Evolutionary conservation across 2,329 filamentous ascomycete species (phyloP), one percentile per base, ranked within the genome.

Genomic region (Diaporthe vaccinii): DNA sequence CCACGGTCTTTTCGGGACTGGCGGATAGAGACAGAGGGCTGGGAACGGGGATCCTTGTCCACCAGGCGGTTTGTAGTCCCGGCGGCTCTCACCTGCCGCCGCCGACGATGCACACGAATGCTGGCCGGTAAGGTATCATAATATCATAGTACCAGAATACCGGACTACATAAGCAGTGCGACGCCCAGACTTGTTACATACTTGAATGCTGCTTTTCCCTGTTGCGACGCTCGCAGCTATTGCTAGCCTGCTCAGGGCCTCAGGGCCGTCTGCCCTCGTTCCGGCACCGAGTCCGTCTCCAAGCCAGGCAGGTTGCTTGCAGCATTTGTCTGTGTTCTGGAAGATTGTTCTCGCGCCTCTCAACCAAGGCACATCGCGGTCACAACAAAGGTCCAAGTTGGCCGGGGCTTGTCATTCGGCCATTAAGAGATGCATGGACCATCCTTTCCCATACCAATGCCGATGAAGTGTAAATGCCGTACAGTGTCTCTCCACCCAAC

Each of bases 1-100:
- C 72, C 51, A 61, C 68, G 68, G 73, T 57, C 72, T 31, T 55
- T 75, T 72, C 75, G 73, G 75, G 73, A 76, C 39, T 61, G 73
- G 46, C 65, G 71, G 71, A 49, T 41, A 44, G 49, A 17, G 25
- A 44, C 57, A 76, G 28, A 73, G 74, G 55, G 74, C 72, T 71
- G 72, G 72, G 67, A 69, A 51, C 57, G 65, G 58, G 51, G 36
- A 69, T 51, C 75, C 75, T 74, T 73, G 75, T 44, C 53, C 31
- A 62, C 41, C 39, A 46, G 59, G 67, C 72, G 70, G 68, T 53
- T 67, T 36, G 39, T 31, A 59, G 46, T 70, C 58, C 67, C 68
- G 59, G 53, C 59, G 65, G 73, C 67, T 74, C 65, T 71, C 59
- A 69, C 59, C 46, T 36, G 34, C 62, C 36, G 61, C 34, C 20